Evolutionary conservation across 1,284 basidiomycete species (phyloP).

Genomic region (Vanrija sp.): DNA sequence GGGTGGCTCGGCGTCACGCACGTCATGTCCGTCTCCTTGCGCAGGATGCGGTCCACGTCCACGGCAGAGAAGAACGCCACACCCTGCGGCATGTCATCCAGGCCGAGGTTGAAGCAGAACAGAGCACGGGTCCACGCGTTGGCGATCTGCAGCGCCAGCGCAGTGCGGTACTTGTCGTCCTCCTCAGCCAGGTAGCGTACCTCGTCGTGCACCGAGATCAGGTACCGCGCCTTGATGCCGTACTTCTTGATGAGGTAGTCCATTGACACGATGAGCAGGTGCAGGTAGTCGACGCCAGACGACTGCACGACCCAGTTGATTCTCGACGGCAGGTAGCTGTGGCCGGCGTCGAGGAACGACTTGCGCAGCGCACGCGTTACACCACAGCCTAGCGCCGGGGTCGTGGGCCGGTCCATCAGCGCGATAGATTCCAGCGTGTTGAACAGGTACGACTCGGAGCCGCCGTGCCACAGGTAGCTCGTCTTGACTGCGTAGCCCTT

Average conservation of each 20-base stretch:
- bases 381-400: constrained; percentile 90
- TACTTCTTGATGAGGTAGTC: constrained; percentile 79
- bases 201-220: constrained; percentile 97
- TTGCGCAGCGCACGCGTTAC: constrained; percentile 89
- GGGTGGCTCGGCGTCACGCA: constrained; percentile 94
- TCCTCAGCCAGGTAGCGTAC: constrained; percentile 88
- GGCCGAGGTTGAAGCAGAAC: constrained; percentile 88
- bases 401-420: constrained; percentile 74
- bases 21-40: constrained; percentile 95
- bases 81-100: constrained; percentile 91
- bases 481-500: constrained; percentile 24
- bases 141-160: constrained; percentile 91
- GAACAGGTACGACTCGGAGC: constrained; percentile 96
- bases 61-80: constrained; percentile 97
- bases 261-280: constrained; percentile 94
- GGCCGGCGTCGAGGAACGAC: constrained; percentile 64
- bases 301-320: constrained; percentile 99
- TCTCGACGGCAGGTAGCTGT: constrained; percentile 88
- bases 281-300: constrained; percentile 96
- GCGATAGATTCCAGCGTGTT: constrained; percentile 98
- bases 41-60: constrained; percentile 83
- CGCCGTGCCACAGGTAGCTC: constrained; percentile 89
- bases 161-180: constrained; percentile 78
- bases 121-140: constrained; percentile 93
- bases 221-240: constrained; percentile 83